These are phyloP conservation scores for Wickerhamiella kazuoi DNA, from an alignment of 805 yeast species.

Conservation along the genomic window DNA sequence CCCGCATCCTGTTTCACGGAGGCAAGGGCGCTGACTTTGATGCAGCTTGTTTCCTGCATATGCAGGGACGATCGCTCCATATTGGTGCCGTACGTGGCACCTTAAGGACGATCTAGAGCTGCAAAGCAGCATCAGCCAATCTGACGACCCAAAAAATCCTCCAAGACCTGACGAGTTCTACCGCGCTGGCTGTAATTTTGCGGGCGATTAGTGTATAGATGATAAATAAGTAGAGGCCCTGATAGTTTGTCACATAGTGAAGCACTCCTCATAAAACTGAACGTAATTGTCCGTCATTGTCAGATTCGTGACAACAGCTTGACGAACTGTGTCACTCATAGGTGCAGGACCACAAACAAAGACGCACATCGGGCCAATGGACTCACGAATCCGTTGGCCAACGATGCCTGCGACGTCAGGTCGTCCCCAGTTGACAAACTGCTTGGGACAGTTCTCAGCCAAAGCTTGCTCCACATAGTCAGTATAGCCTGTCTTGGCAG, in stretches of 20 bases:
- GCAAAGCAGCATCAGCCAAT: no score
- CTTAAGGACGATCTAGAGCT: no score
- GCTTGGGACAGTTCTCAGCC: not conserved
- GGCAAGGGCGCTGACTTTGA: no score
- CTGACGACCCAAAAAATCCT: no score
- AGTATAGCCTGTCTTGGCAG: no score
- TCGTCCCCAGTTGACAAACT: not conserved
- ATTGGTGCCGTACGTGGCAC: no score
- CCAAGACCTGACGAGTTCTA: no score
- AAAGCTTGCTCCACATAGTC: not conserved
- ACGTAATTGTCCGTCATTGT: conserved; percentile 5
- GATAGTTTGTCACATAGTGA: conserved; percentile 7
- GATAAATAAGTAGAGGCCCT: no score
- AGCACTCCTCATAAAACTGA: conserved; percentile 8
- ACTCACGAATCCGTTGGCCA: not conserved
- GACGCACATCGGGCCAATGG: conserved; percentile 7
- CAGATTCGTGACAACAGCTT: conserved; percentile 4
- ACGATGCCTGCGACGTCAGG: conserved; percentile 3
- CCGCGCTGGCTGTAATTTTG: no score
- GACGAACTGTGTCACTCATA: conserved; percentile 8
- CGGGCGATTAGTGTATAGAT: not conserved
- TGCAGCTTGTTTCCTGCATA: no score
- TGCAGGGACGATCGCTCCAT: no score
- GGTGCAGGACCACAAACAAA: conserved; percentile 10
- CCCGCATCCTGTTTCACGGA: no score